These are phyloP conservation scores for Centaurea solstitialis DNA, from an alignment of 129 eudicot genomes.

Conservation along the genomic window DNA sequence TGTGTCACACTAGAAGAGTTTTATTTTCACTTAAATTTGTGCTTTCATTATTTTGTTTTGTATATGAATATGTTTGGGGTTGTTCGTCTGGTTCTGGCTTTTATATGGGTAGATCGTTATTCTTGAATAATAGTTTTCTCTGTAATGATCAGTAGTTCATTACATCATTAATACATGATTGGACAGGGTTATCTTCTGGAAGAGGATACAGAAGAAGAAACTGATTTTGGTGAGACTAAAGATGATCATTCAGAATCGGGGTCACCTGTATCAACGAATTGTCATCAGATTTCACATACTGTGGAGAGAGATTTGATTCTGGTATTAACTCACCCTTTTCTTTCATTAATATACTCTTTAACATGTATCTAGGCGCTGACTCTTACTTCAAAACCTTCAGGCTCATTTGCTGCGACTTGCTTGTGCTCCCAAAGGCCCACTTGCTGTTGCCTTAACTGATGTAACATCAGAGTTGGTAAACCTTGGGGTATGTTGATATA, in stretches of 20 bases:
- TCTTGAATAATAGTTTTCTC: slow-evolving; percentile 1
- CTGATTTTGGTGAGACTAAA: slow-evolving; percentile 46
- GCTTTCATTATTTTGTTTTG: neutral
- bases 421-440: slow-evolving; percentile 81
- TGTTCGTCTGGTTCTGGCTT: neutral
- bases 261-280: slow-evolving; percentile 46
- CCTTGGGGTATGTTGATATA: slow-evolving; percentile 83
- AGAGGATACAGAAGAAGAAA: slow-evolving; percentile 45
- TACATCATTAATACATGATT: slow-evolving; percentile 18
- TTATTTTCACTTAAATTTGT: neutral
- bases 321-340: slow-evolving; percentile 33
- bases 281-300: slow-evolving; percentile 52
- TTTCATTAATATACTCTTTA: neutral
- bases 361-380: slow-evolving; percentile 9
- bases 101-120: neutral
- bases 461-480: slow-evolving; percentile 79
- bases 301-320: slow-evolving; percentile 71
- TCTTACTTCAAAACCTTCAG: slow-evolving; percentile 39
- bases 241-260: slow-evolving; percentile 44
- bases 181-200: slow-evolving; percentile 49
- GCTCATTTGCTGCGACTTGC: slow-evolving; percentile 97
- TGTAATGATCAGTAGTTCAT: neutral
- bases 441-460: slow-evolving; percentile 77
- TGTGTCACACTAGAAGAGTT: neutral
- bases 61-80: neutral